Conservation (phyloP, 2,329 filamentous ascomycete genomes). For the Zymoseptoria brevis region DNA sequence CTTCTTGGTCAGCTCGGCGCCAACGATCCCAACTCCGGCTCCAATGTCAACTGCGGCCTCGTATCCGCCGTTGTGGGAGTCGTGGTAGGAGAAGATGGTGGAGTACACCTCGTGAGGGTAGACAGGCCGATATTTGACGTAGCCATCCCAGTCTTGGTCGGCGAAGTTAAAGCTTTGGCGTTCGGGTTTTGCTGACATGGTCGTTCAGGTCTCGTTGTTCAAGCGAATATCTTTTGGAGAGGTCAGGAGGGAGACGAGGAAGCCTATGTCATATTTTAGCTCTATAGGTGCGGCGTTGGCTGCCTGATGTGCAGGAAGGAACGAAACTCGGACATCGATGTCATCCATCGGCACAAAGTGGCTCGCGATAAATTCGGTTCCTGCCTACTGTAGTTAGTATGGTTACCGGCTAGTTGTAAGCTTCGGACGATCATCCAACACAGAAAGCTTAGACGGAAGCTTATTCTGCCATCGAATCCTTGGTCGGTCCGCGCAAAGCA, state of each 20-base stretch:
- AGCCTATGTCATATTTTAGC: no score
- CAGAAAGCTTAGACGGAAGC: no score
- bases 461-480: no score
- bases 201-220: not conserved
- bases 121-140: slow-evolving; percentile 1
- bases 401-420: no score
- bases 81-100: slow-evolving; percentile 2
- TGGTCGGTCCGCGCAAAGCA: no score
- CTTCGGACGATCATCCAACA: not conserved
- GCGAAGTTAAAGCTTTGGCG: slow-evolving; percentile 3
- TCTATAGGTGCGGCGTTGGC: not conserved
- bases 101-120: slow-evolving; percentile 1
- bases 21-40: slow-evolving; percentile 4
- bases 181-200: not conserved
- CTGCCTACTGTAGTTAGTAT: not conserved
- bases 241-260: no score
- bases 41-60: slow-evolving; percentile 3
- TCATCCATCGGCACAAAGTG: not conserved
- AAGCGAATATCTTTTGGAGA: no score
- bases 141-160: slow-evolving; percentile 3
- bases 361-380: not conserved
- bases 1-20: not conserved
- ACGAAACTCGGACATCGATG: not conserved
- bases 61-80: not conserved
- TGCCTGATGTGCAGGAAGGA: not conserved